These are phyloP conservation scores for Toxicodendron radicans DNA, from an alignment of 345 rosid genomes.

Conservation along the genomic window DNA sequence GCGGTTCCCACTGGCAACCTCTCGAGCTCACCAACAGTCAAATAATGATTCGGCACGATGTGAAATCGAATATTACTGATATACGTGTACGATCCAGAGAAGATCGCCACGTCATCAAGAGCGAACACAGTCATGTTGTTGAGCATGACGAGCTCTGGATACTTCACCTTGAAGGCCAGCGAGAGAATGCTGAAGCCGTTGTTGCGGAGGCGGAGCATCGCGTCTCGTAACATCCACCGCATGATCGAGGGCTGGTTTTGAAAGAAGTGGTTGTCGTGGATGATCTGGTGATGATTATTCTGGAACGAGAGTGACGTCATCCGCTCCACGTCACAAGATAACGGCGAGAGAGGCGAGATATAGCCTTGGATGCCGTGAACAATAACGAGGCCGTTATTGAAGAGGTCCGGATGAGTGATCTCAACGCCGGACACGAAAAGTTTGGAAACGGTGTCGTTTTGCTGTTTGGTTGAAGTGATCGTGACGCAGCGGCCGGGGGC, in stretches of 20 bases:
- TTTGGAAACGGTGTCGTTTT: constrained; percentile 33
- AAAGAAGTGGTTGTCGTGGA: too few relatives aligned
- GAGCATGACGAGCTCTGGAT: constrained; percentile 45
- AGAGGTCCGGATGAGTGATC: constrained; percentile 63
- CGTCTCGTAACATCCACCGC: constrained; percentile 65
- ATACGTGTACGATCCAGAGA: constrained; percentile 52
- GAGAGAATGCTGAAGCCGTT: constrained; percentile 61
- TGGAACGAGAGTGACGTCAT: constrained; percentile 42
- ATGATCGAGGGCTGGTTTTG: constrained; percentile 38
- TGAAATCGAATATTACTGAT: constrained; percentile 51
- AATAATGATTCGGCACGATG: constrained; percentile 50
- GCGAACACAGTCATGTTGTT: constrained; percentile 58
- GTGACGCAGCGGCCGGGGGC: constrained; percentile 65
- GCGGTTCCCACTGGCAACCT: constrained; percentile 39
- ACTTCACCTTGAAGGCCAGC: constrained; percentile 54
- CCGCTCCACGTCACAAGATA: constrained; percentile 58
- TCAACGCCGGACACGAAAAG: constrained; percentile 59
- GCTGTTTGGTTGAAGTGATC: constrained; percentile 34
- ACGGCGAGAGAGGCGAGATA: constrained; percentile 59
- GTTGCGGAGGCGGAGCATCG: constrained; percentile 56
- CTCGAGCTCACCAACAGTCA: constrained; percentile 45
- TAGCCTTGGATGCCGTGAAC: constrained; percentile 67
- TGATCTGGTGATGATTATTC: constrained; percentile 10
- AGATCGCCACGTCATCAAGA: constrained; percentile 53
- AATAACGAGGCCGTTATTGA: constrained; percentile 57